Evolutionary conservation across 139 green algal genomes (phyloP).

Genomic region (Closterium sp.): DNA sequence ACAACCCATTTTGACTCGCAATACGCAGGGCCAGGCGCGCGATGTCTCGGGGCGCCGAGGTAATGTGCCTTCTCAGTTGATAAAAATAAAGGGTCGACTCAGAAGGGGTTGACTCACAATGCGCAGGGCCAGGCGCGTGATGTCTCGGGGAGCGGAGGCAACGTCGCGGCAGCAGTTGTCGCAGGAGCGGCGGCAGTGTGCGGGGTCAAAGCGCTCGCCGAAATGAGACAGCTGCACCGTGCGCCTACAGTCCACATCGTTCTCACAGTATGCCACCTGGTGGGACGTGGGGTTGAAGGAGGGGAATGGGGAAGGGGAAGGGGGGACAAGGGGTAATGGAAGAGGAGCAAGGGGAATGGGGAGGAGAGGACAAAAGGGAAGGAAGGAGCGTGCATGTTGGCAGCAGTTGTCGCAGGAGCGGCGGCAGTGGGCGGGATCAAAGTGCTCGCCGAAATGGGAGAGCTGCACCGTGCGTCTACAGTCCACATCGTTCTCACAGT

Average conservation of each 20-base stretch:
- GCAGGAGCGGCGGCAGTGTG: constrained; percentile 43
- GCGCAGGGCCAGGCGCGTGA: constrained; percentile 22
- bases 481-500: constrained; percentile 58
- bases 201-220: constrained; percentile 48
- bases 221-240: constrained; percentile 52
- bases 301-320: background rate
- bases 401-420: constrained; percentile 55
- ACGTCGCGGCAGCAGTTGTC: constrained; percentile 50
- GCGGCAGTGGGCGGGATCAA: constrained; percentile 36
- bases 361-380: background rate
- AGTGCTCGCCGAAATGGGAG: constrained; percentile 51
- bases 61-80: background rate
- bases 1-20: background rate
- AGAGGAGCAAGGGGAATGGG: background rate
- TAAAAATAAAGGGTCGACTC: too few relatives aligned
- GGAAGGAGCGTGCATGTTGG: background rate
- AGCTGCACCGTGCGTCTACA: constrained; percentile 47
- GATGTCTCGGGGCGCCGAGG: too few relatives aligned
- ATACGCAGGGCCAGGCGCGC: background rate
- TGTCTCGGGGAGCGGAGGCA: constrained; percentile 8
- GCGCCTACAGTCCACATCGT: constrained; percentile 54
- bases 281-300: background rate
- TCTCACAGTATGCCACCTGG: constrained; percentile 56
- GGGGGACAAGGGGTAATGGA: background rate
- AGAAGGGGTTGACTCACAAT: constrained; percentile 16